phyloP scores from a whole-genome alignment of 2,329 filamentous ascomycete species.

The Aspergillus persii region DNA sequence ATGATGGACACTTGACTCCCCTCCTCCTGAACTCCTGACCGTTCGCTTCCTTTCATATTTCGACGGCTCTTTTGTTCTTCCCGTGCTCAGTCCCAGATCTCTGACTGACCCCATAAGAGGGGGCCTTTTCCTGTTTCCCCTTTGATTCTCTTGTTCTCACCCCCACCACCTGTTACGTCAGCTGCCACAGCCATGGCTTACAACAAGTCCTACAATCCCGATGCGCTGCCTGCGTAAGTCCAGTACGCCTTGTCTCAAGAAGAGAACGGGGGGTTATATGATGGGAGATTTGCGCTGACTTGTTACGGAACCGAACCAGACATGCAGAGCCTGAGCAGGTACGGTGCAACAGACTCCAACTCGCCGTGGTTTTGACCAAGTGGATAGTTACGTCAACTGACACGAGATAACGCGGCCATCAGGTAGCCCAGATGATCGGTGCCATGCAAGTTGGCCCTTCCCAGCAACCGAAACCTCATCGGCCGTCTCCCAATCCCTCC shows the following conservation, averaged over 20 bases:
- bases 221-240: conserved; percentile 85
- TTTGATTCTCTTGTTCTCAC: conserved; percentile 3
- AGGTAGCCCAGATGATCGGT: conserved; percentile 48
- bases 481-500: conserved; percentile 23
- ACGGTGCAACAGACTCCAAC: conserved; percentile 20
- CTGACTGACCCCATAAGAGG: background rate
- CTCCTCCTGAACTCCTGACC: background rate
- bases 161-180: conserved; percentile 24
- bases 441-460: conserved; percentile 30
- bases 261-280: background rate
- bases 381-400: conserved; percentile 8
- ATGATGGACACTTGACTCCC: conserved; percentile 4
- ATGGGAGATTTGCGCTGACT: conserved; percentile 13
- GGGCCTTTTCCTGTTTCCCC: background rate
- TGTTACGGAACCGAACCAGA: conserved; percentile 38
- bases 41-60: conserved; percentile 1
- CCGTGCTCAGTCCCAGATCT: conserved; percentile 3
- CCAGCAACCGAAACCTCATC: conserved; percentile 29
- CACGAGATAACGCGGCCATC: conserved; percentile 4
- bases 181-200: conserved; percentile 70
- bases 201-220: conserved; percentile 88
- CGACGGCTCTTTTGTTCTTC: background rate
- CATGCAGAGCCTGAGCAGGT: conserved; percentile 75
- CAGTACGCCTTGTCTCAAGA: background rate
- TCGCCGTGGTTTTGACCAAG: background rate